Base-by-base conservation (phyloP, 495 filamentous ascomycete species). In the Tetracladium setigerum region DNA sequence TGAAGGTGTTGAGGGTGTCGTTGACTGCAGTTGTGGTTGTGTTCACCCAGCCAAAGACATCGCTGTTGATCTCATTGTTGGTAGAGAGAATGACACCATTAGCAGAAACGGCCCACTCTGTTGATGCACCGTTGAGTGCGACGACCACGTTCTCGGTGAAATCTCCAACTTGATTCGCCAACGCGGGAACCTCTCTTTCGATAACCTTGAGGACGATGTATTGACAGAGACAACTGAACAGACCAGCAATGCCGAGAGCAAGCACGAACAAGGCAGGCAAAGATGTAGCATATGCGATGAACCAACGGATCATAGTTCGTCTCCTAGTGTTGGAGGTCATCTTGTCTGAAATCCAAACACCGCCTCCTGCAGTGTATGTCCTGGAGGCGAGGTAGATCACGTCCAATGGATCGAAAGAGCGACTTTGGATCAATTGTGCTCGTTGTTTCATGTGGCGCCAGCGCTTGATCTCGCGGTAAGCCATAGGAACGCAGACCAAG, bases 31-130 rank as follows among this genome's bases (percentile, higher is more conserved):
- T 67, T 0, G 91, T 95, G 10, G 81, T 84, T 31, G 80, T 89
- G 36, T 81, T 84, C 24, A 95, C 87, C 86, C 90, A 95, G 49
- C 89, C 85, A 49, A 96, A 81, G 36, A 98, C 63, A 38, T 96
- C 79, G 18, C 78, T 48, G 67, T 97, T 98, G 60, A 98, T 76
- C 17, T 86, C 77, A 17, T 62, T 62, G 65, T 86, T 85, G 18
- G 84, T 78, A 35, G 68, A 66, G 18, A 62, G 63, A 58, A 96
- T 84, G 30, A 80, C 86, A 4, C 62, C 63, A 67, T 97, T 97
- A 37, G 89, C 80, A 19, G 76, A 77, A 30, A 70, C 64, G 8
- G 91, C 78, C 92, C 94, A 98, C 39, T 76, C 65, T 30, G 70
- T 67, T 15, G 87, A 94, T 8, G 88, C 81, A 41, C 83, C 76